Conservation (phyloP, 2,329 filamentous ascomycete species). For the Epicoccum nigrum region DNA sequence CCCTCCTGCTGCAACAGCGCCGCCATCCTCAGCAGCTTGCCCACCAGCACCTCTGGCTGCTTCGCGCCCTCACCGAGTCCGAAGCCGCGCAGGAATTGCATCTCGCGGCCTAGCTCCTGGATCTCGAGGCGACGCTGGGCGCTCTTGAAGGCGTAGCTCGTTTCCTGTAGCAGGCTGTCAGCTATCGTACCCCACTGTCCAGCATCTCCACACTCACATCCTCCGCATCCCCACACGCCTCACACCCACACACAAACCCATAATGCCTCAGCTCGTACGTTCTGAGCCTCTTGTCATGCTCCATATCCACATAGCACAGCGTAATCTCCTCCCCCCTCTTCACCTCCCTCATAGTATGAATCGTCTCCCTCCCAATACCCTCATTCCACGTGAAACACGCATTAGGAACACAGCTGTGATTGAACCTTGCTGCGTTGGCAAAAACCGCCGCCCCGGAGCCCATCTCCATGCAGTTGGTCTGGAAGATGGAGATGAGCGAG, state of each 20-base stretch:
- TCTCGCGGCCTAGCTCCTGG: conserved; percentile 43
- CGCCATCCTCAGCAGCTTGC: conserved; percentile 37
- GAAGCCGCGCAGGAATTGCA: conserved; percentile 21
- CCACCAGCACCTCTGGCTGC: conserved; percentile 22
- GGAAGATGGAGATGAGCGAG: conserved; percentile 46
- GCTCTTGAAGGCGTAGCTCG: conserved; percentile 34
- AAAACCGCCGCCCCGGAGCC: conserved; percentile 44
- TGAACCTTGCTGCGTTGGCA: conserved; percentile 47
- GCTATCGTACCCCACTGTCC: no score
- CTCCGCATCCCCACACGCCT: conserved; percentile 40
- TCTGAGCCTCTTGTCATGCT: conserved; percentile 36
- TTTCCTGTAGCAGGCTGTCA: conserved; percentile 19
- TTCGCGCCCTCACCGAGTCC: conserved; percentile 21
- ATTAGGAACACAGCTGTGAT: conserved; percentile 52
- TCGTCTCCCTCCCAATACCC: conserved; percentile 34
- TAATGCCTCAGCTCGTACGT: conserved; percentile 45
- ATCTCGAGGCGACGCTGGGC: conserved; percentile 40
- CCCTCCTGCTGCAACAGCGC: conserved; percentile 36
- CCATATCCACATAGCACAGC: conserved; percentile 47
- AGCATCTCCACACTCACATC: conserved; percentile 22
- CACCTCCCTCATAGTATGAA: conserved; percentile 46
- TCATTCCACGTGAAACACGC: conserved; percentile 47
- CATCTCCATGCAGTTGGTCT: conserved; percentile 51
- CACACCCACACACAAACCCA: conserved; percentile 47
- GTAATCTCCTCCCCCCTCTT: conserved; percentile 47